Conservation (phyloP, 192 early-diverging fungal species). For the Entomortierella lignicola region DNA sequence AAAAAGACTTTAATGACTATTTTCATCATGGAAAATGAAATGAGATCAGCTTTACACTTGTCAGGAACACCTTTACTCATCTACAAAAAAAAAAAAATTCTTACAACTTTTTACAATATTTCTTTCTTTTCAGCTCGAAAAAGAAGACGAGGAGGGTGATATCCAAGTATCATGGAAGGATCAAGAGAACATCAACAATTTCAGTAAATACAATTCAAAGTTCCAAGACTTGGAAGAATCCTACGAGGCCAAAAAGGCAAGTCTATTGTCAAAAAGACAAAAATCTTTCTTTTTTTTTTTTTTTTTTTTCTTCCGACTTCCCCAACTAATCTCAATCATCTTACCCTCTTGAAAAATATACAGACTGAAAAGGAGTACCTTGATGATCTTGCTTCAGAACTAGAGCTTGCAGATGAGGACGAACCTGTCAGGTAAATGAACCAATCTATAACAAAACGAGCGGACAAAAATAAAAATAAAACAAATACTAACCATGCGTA, state of each 20-base stretch:
- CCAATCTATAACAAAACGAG: no score
- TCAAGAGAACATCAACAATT: constrained; percentile 95
- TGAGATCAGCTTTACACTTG: no score
- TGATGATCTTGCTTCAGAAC: constrained; percentile 91
- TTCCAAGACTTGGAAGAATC: constrained; percentile 82
- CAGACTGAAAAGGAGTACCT: constrained; percentile 91
- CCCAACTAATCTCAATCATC: no score
- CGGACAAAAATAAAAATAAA: background rate
- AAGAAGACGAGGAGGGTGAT: constrained; percentile 84
- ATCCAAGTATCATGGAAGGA: constrained; percentile 97
- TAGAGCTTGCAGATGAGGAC: constrained; percentile 94
- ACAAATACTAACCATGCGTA: no score
- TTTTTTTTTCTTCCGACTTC: constrained; percentile 1
- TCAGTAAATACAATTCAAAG: constrained; percentile 86
- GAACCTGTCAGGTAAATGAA: constrained; percentile 85
- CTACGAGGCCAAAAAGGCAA: constrained; percentile 85
- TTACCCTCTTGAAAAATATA: background rate
- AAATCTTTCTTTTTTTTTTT: no score
- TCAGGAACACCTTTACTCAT: no score
- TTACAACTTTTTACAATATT: no score
- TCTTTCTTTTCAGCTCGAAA: constrained; percentile 37
- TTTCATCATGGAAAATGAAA: no score
- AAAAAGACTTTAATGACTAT: background rate
- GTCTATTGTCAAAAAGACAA: background rate
- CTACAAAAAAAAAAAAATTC: no score